Conservation (phyloP, 768 basidiomycete species). For the Psilocybe sp. region DNA sequence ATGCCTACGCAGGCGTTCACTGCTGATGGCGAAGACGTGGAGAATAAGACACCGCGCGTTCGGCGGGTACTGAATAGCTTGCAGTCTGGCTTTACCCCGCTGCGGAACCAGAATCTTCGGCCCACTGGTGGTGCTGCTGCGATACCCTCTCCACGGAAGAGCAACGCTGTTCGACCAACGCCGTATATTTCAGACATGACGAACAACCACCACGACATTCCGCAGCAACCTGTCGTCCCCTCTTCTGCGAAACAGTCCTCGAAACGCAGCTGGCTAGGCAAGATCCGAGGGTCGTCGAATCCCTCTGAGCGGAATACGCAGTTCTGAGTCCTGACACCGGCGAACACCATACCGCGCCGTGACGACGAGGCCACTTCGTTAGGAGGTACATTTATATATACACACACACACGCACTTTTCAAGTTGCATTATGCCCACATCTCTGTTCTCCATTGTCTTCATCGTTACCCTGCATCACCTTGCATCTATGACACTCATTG, state of each 20-base stretch:
- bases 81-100: slow-evolving; percentile 72
- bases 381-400: neutral
- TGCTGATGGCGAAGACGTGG: slow-evolving; percentile 42
- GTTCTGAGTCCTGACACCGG: neutral
- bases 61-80: slow-evolving; percentile 55
- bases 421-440: neutral
- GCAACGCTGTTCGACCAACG: slow-evolving; percentile 28
- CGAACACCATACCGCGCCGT: slow-evolving; percentile 12
- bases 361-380: slow-evolving; percentile 18
- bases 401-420: neutral
- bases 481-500: slow-evolving; percentile 17
- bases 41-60: slow-evolving; percentile 55
- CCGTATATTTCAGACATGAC: slow-evolving; percentile 57
- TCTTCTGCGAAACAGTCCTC: slow-evolving; percentile 38
- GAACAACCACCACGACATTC: slow-evolving; percentile 52
- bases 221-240: slow-evolving; percentile 13
- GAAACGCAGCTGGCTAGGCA: slow-evolving; percentile 71
- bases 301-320: slow-evolving; percentile 6
- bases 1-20: slow-evolving; percentile 68
- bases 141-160: slow-evolving; percentile 50
- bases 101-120: slow-evolving; percentile 47
- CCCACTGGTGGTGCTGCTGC: slow-evolving; percentile 29
- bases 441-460: neutral
- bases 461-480: neutral
- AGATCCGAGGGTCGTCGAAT: slow-evolving; percentile 51